These are phyloP conservation scores for Nakazawaea sp. DNA, from an alignment of 805 yeast genomes.

Conservation along the genomic window DNA sequence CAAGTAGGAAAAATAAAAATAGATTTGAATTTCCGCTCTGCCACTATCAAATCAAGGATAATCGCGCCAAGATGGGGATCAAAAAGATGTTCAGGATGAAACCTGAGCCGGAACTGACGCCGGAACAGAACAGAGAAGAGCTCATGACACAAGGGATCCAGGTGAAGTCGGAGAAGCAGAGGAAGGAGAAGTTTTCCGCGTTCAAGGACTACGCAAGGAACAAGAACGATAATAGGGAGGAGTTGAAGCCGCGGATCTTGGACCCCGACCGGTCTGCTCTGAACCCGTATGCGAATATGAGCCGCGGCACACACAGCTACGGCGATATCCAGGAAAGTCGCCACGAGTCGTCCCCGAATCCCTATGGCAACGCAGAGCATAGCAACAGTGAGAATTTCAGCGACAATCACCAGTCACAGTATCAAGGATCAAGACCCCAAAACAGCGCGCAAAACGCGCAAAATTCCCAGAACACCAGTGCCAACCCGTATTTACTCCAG, in stretches of 20 bases:
- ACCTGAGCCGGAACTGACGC: constrained; percentile 40
- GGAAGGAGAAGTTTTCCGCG: constrained; percentile 38
- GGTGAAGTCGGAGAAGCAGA: constrained; percentile 27
- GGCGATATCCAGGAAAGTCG: neutral
- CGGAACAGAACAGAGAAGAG: constrained; percentile 31
- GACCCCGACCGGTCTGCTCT: neutral
- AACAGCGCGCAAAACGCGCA: neutral
- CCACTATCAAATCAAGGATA: no score
- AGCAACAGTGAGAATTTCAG: neutral
- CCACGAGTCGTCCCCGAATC: neutral
- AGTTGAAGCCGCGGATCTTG: constrained; percentile 3
- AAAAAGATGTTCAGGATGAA: constrained; percentile 37
- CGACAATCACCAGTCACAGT: no score
- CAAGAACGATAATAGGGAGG: constrained; percentile 21
- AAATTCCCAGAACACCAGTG: neutral
- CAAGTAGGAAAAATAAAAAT: no score
- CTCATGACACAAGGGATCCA: constrained; percentile 36
- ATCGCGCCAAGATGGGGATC: constrained; percentile 38
- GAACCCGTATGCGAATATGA: constrained; percentile 6
- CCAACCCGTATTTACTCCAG: neutral
- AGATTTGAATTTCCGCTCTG: no score
- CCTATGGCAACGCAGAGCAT: neutral
- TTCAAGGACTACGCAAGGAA: constrained; percentile 40
- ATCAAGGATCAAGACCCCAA: neutral
- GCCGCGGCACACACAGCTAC: constrained; percentile 1